Evolutionary conservation across 2,329 filamentous ascomycete species (phyloP), one percentile per base, ranked within the genome.

Genomic region (Fusarium metavorans): DNA sequence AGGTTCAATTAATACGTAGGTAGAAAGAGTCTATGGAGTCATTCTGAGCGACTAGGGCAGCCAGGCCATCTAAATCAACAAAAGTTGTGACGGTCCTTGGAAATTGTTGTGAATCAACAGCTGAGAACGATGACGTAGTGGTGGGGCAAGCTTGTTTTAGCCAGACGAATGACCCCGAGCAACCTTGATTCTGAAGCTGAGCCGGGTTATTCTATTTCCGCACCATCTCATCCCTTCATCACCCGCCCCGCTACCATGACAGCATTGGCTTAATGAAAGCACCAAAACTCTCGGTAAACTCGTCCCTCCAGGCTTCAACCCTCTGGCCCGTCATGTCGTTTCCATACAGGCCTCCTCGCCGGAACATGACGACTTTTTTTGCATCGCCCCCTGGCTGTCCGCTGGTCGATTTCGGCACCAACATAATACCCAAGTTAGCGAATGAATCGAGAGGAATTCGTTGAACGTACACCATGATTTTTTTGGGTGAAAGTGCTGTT

Each of bases 81-180:
- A 56, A 62, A 56, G 37, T 60, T 62, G 37, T 62, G 27, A 50
- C 43, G 59, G 32, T 20, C 41, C 59, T 54, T 62, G 71, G 37
- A 66, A 58, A 66, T 75, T 73, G 54, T 72, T 48, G 62, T 73
- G 72, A 75, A 66, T 72, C 71, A 70, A 66, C 37, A 58, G 18
- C 48, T 39, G 59, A 63, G 58, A 54, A 35, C 48, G 58, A 75
- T 74, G 72, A 74, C 72, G 72, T 74, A 74, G 48, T 9, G 25
- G 27, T n/a, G 61, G 63, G 30, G 20, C 66, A 64, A 69, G 68
- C 72, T 74, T 75, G 72, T 64, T 74, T 74, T 72, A 70, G 45
- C 25, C 14, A 32, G 30, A 27, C 45, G 34, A 5, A 37, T 69
- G 68, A 66, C 64, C 5, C n/a, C 30, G 35, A 13, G 18, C 39